Base-by-base conservation (phyloP, 352 stramenopile species). In the Globisporangium paroecandrum region DNA sequence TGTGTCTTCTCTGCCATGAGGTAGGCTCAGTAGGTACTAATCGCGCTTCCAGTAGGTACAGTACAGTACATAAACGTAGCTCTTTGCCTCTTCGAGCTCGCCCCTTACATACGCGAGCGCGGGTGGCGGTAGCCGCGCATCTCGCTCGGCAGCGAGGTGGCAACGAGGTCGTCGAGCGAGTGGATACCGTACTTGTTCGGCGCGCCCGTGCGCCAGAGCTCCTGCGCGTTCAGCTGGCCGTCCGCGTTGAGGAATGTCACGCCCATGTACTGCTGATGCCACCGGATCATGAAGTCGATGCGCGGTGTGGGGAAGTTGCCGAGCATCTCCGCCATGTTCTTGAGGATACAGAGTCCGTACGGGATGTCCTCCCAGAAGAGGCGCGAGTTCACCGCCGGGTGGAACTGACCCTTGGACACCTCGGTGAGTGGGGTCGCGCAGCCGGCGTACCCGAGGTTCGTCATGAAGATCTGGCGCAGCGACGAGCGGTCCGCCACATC, bases 361-460 rank as follows among this genome's bases (percentile, higher is more conserved):
- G 91, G 91, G 54, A 98, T 94, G 69, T 98, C 91, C 60, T 98
- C 91, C 91, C 91, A 98, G 75, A 97, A 98, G 43, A 98, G 75
- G 10, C 88, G 87, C 62, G 82, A 95, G 58, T 95, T 82, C 51
- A 97, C 71, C 18, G 90, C 90, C 34, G 91, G 91, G 22, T 90
- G 85, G 69, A 92, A 97, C 55, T 84, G 74, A 20, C 79, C 88
- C 66, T 87, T 79, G 9, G 63, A 69, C 38, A 96, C 77, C 63
- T 97, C 89, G 34, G 78, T 89, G 18, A 98, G 68, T n/a, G 91
- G 91, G 58, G 91, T 98, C 43, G 83, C 83, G 64, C 90, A 97
- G 66, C 89, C 89, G 9, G 88, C 87, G 75, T 98, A 98, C 36
- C 91, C 91, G 38, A 95, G 73, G 77, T 98, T 98, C 46, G 89